Evolutionary conservation across 306 rosid species (phyloP).

Genomic region (Cicer cuneatum): DNA sequence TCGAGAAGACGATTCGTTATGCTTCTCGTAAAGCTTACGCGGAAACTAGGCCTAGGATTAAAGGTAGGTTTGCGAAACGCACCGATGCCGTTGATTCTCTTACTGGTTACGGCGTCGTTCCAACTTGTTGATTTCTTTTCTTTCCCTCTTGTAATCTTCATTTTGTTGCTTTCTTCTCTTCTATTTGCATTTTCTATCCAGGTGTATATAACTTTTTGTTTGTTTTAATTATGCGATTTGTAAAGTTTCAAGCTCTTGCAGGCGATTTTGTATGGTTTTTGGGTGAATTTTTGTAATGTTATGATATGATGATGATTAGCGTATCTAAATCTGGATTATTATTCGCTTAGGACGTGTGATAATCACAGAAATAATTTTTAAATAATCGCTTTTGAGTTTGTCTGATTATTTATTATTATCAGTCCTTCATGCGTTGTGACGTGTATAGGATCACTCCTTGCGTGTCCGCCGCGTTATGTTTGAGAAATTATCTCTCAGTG

Average conservation of each 20-base stretch:
- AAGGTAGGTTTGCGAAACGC: constrained; percentile 93
- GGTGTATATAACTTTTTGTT: constrained; percentile 25
- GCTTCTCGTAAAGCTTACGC: constrained; percentile 97
- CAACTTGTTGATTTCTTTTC: constrained; percentile 51
- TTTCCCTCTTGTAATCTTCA: not conserved
- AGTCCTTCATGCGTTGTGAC: too few species aligned
- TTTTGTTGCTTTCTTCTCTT: constrained; percentile 10
- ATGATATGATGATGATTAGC: not conserved
- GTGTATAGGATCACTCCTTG: too few species aligned
- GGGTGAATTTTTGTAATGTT: constrained; percentile 9
- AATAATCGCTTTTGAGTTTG: too few species aligned
- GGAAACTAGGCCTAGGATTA: constrained; percentile 91
- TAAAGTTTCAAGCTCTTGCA: constrained; percentile 45
- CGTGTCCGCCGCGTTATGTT: too few species aligned
- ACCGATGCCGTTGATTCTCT: constrained; percentile 56
- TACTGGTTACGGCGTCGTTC: constrained; percentile 87
- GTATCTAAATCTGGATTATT: too few species aligned
- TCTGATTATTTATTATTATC: too few species aligned
- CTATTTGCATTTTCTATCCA: not conserved
- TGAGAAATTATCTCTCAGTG: too few species aligned
- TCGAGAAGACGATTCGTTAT: constrained; percentile 95
- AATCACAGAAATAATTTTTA: too few species aligned
- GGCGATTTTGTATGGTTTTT: constrained; percentile 33
- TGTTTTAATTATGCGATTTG: constrained; percentile 47
- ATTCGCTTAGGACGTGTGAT: too few species aligned